Evolutionary conservation across 495 filamentous ascomycete genomes (phyloP).

Genomic region (Aspergillus asperescens): DNA sequence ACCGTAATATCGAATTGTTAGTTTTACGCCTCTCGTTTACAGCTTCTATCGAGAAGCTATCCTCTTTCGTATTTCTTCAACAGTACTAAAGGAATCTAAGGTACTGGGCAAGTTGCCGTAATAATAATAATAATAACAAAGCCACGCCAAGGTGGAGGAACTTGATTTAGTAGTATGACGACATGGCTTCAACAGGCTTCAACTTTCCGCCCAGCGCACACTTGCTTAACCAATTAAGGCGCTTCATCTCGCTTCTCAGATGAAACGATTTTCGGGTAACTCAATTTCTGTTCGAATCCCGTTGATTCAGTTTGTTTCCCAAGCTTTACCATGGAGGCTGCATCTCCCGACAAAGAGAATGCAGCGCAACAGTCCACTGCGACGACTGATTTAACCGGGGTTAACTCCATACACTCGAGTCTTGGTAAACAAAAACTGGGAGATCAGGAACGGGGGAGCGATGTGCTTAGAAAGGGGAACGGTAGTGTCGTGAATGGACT

Average conservation of each 20-base stretch:
- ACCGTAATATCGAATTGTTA: no score
- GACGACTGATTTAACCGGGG: background rate
- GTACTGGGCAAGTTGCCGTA: no score
- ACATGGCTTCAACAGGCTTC: background rate
- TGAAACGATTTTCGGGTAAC: background rate
- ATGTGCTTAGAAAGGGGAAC: background rate
- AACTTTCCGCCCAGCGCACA: no score
- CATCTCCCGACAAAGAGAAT: conserved; percentile 5
- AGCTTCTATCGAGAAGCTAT: no score
- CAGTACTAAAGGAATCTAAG: no score
- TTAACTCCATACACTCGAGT: background rate
- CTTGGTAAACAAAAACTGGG: background rate
- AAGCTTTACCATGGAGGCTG: conserved; percentile 1
- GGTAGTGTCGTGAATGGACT: background rate
- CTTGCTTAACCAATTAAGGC: background rate
- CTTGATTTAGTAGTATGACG: no score
- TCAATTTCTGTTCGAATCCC: no score
- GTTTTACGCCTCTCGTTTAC: no score
- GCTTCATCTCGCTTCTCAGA: background rate
- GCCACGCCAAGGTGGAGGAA: no score
- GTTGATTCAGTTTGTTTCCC: background rate
- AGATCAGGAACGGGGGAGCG: background rate
- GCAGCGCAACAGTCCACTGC: background rate
- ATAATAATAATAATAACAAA: no score
- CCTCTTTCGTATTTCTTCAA: no score